Conservation (phyloP, 192 early-diverging fungal species). For the Podila minutissima region DNA sequence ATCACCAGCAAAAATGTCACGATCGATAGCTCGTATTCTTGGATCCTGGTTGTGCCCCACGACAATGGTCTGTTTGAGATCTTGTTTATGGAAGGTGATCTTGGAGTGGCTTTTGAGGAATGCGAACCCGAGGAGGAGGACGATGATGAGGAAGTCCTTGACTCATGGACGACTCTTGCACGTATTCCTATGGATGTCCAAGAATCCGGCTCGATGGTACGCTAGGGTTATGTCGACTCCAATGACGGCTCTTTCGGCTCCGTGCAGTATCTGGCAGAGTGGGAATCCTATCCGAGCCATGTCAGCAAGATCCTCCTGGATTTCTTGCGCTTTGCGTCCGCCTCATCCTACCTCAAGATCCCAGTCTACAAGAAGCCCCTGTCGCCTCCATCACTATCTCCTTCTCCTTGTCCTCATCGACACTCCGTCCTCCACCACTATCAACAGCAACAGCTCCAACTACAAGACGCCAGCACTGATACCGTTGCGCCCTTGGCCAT, state of each 20-base stretch:
- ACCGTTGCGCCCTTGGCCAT: not conserved
- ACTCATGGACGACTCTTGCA: not conserved
- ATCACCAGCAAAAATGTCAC: conserved; percentile 8
- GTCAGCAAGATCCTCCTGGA: conserved; percentile 21
- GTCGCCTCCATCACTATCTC: not conserved
- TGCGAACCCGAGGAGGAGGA: conserved; percentile 2
- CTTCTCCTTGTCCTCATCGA: not conserved
- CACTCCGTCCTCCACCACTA: not conserved
- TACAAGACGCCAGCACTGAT: not conserved
- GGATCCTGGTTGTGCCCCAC: conserved; percentile 14
- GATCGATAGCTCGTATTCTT: conserved; percentile 3
- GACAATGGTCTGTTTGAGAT: conserved; percentile 5
- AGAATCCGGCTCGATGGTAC: conserved; percentile 2
- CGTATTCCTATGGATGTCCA: not conserved
- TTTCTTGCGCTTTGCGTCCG: conserved; percentile 12
- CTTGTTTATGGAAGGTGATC: conserved; percentile 2
- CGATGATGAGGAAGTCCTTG: conserved; percentile 1
- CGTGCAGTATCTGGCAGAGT: conserved; percentile 15
- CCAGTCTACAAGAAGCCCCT: not conserved
- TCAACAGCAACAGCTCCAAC: not conserved
- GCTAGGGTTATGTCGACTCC: conserved; percentile 4
- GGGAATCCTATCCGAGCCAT: conserved; percentile 6
- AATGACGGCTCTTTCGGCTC: conserved; percentile 11
- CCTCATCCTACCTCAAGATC: conserved; percentile 14
- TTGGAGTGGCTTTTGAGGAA: conserved; percentile 6